A percentile compares a stretch with the other conserved stretches of the same genome.
These are phyloP conservation scores for Monosporascus sp. DNA, from an alignment of 2,329 filamentous ascomycete genomes.

Conservation along the genomic window DNA sequence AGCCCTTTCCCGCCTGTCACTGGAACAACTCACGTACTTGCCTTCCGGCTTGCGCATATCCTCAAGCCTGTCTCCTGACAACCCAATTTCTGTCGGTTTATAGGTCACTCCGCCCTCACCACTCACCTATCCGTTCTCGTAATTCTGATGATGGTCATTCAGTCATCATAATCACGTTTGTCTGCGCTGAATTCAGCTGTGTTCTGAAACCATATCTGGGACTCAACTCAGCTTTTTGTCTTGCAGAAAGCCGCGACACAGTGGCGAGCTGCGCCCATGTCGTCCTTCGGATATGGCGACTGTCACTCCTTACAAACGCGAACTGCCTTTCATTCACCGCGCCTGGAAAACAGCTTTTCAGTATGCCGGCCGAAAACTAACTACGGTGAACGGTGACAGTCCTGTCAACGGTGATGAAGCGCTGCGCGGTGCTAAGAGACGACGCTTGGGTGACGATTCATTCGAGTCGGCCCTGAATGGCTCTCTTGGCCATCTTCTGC, in stretches of 20 bases:
- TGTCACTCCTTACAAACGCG: constrained; percentile 40
- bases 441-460: constrained; percentile 38
- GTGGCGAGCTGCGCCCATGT: constrained; percentile 29
- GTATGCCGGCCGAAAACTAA: constrained; percentile 37
- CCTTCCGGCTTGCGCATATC: too few relatives aligned
- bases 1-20: too few relatives aligned
- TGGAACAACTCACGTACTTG: too few relatives aligned
- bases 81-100: too few relatives aligned
- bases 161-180: background rate
- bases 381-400: constrained; percentile 32
- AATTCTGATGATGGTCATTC: background rate
- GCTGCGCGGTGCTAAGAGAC: constrained; percentile 42
- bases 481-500: constrained; percentile 16
- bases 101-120: too few relatives aligned
- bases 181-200: background rate
- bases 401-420: constrained; percentile 31
- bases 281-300: constrained; percentile 40
- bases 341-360: constrained; percentile 40
- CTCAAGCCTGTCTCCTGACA: too few relatives aligned
- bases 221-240: constrained; percentile 4
- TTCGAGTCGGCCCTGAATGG: constrained; percentile 24
- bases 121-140: too few relatives aligned
- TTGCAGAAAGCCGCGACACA: constrained; percentile 16
- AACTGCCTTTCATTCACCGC: constrained; percentile 49
- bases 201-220: constrained; percentile 5